A percentile compares a stretch with the other conserved stretches of the same genome.
These are phyloP conservation scores for Saccharomycopsis sp. DNA, from an alignment of 805 yeast species.

Conservation along the genomic window DNA sequence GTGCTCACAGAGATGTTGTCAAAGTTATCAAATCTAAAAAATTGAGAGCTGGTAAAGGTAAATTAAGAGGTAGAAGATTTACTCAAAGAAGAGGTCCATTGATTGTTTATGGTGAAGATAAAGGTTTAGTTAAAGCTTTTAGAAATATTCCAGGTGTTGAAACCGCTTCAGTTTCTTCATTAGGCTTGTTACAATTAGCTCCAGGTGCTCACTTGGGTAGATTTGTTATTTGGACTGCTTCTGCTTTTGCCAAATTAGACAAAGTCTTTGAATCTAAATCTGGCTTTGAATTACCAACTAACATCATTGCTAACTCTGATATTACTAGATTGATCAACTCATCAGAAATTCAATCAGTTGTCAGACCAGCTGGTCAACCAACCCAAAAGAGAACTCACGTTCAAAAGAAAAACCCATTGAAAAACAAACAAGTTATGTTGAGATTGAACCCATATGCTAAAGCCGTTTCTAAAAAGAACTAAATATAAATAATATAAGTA, in stretches of 20 bases:
- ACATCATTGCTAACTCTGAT: conserved; percentile 94
- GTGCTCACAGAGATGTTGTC: conserved; percentile 97
- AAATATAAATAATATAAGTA: too few species aligned
- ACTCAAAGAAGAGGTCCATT: conserved; percentile 99
- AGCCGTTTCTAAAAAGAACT: conserved; percentile 89
- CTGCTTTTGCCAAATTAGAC: conserved; percentile 96
- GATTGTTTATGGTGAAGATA: conserved; percentile 96
- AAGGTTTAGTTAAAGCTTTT: conserved; percentile 96
- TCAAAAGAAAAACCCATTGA: conserved; percentile 98
- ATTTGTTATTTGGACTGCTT: conserved; percentile 99
- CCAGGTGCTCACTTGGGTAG: conserved; percentile 99
- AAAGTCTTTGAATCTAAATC: conserved; percentile 95
- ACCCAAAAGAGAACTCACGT: conserved; percentile 91
- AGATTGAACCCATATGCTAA: conserved; percentile 99
- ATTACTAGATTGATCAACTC: conserved; percentile 97
- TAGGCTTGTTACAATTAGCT: conserved; percentile 96
- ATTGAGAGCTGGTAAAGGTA: conserved; percentile 99
- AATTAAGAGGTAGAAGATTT: conserved; percentile 98
- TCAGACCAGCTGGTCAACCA: conserved; percentile 93
- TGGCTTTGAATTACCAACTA: conserved; percentile 86
- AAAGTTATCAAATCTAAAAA: conserved; percentile 98
- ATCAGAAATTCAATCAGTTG: conserved; percentile 96
- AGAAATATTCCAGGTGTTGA: conserved; percentile 99
- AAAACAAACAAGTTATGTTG: conserved; percentile 97
- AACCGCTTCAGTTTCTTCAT: conserved; percentile 84